Evolutionary conservation across 306 rosid genomes (phyloP).

Genomic region (Boehmeria nivea): DNA sequence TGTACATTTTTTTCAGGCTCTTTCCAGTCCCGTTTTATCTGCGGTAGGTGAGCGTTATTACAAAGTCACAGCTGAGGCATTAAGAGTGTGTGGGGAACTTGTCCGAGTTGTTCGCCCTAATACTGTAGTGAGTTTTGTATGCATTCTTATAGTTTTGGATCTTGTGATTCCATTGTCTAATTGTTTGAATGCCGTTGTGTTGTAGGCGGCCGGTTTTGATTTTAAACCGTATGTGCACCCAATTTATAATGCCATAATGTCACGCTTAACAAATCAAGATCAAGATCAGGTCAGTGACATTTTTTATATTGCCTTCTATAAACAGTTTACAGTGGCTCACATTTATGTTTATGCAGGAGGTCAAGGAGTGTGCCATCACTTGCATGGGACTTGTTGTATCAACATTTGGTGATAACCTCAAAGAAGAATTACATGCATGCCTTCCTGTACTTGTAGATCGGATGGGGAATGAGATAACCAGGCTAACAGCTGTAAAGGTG

Average conservation of each 20-base stretch:
- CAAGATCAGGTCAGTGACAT: constrained; percentile 87
- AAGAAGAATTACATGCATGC: constrained; percentile 67
- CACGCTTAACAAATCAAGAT: constrained; percentile 98
- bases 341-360: constrained; percentile 59
- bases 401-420: constrained; percentile 91
- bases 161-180: constrained; percentile 21
- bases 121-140: constrained; percentile 55
- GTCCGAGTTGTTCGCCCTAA: constrained; percentile 88
- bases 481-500: constrained; percentile 99
- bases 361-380: constrained; percentile 96
- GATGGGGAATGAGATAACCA: constrained; percentile 99
- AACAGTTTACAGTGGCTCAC: constrained; percentile 20
- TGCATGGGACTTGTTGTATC: constrained; percentile 98
- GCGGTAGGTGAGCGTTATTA: constrained; percentile 98
- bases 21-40: constrained; percentile 91
- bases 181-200: constrained; percentile 12
- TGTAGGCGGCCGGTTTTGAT: constrained; percentile 73
- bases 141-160: constrained; percentile 14
- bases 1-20: constrained; percentile 49
- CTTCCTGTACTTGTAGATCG: constrained; percentile 99
- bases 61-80: constrained; percentile 98
- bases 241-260: constrained; percentile 85
- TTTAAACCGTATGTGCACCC: constrained; percentile 86
- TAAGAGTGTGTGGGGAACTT: constrained; percentile 95
- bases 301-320: constrained; percentile 6